These are phyloP conservation scores for Suillus occidentalis DNA, from an alignment of 768 basidiomycete genomes.

Conservation along the genomic window DNA sequence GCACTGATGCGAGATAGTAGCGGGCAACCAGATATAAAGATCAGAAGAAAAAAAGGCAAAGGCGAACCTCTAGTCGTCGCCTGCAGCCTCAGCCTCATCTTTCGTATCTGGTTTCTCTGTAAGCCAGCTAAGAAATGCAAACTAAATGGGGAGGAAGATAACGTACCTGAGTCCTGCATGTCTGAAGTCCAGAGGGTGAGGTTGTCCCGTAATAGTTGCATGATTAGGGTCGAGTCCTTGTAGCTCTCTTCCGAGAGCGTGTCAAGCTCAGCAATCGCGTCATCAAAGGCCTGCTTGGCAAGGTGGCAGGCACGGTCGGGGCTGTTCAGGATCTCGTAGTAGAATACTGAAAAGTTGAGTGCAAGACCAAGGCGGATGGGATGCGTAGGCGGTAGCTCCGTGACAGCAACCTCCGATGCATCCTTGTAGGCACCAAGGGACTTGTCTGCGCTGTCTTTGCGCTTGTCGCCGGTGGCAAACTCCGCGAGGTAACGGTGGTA, in stretches of 20 bases:
- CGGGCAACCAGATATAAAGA: slow-evolving; percentile 14
- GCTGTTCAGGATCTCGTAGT: slow-evolving; percentile 99
- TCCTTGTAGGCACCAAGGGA: slow-evolving; percentile 97
- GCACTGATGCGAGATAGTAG: slow-evolving; percentile 14
- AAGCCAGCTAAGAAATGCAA: slow-evolving; percentile 17
- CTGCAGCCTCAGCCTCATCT: slow-evolving; percentile 65
- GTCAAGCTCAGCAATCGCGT: slow-evolving; percentile 98
- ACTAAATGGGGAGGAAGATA: background rate
- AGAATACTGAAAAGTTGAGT: slow-evolving; percentile 99
- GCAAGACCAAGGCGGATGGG: slow-evolving; percentile 98
- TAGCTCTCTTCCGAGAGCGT: slow-evolving; percentile 98
- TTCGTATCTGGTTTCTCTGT: slow-evolving; percentile 74
- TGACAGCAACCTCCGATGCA: slow-evolving; percentile 94
- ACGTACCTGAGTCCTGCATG: slow-evolving; percentile 89
- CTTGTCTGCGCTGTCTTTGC: slow-evolving; percentile 96
- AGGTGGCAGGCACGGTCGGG: slow-evolving; percentile 98
- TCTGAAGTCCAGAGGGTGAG: slow-evolving; percentile 97
- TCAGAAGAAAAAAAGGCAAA: slow-evolving; percentile 21
- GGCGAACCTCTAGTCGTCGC: slow-evolving; percentile 55
- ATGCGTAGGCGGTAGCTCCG: slow-evolving; percentile 93
- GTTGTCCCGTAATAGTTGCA: slow-evolving; percentile 97
- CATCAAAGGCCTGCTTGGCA: slow-evolving; percentile 98
- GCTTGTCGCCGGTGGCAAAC: slow-evolving; percentile 97
- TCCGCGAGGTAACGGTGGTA: slow-evolving; percentile 99
- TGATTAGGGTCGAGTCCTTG: slow-evolving; percentile 98